These are phyloP conservation scores for Candida albicans DNA, from an alignment of 1,139 yeast genomes.

Conservation along the genomic window DNA sequence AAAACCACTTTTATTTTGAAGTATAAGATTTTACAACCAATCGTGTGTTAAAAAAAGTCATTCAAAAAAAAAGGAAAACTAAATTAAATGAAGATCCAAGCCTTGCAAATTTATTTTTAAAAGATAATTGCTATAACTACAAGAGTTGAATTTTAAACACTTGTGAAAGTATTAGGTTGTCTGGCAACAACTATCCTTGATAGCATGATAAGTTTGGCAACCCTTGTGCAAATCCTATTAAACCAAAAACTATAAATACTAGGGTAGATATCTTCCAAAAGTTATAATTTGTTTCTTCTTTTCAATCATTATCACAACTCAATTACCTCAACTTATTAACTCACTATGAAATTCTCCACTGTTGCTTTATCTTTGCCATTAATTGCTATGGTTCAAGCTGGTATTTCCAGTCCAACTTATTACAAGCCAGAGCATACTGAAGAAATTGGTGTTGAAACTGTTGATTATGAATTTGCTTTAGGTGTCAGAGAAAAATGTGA, in stretches of 20 bases:
- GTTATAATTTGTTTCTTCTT: constrained; percentile 1
- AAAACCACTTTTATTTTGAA: too few species aligned
- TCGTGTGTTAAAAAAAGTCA: too few species aligned
- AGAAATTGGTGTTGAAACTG: constrained; percentile 1
- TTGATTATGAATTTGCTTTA: constrained; percentile 9
- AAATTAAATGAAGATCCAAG: too few species aligned
- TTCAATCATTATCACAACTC: constrained; percentile 1
- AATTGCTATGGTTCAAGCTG: constrained; percentile 1
- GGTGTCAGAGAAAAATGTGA: constrained; percentile 9
- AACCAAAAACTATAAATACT: constrained; percentile 1
- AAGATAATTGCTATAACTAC: too few species aligned
- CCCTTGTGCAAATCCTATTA: too few species aligned
- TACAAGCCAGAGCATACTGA: background rate
- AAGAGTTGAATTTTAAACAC: too few species aligned
- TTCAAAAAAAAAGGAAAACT: too few species aligned
- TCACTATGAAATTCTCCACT: constrained; percentile 4
- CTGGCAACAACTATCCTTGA: too few species aligned
- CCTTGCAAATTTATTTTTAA: too few species aligned
- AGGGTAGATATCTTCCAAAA: background rate
- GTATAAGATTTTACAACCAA: too few species aligned
- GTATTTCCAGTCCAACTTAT: background rate
- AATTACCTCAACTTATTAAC: background rate
- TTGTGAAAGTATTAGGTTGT: too few species aligned
- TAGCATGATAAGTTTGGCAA: too few species aligned
- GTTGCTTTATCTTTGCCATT: constrained; percentile 1